Evolutionary conservation across 1,284 basidiomycete genomes (phyloP).

Genomic region (Polyporus tsugae): DNA sequence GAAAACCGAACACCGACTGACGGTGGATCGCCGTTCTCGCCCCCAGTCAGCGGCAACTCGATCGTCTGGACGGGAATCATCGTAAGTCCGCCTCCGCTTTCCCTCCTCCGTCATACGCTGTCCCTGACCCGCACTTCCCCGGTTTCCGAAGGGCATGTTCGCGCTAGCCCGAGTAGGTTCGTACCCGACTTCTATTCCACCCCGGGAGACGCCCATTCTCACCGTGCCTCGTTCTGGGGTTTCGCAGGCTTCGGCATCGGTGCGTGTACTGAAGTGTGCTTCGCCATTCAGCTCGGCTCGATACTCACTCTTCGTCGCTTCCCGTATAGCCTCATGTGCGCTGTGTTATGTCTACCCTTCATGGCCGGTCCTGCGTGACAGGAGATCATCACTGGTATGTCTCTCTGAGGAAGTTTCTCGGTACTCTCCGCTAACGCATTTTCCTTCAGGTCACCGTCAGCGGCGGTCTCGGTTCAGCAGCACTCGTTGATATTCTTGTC

Average conservation of each 20-base stretch:
- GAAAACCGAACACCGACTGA: background rate
- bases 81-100: constrained; percentile 15
- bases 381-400: constrained; percentile 23
- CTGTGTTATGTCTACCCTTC: constrained; percentile 28
- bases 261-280: background rate
- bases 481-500: constrained; percentile 31
- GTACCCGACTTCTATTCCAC: constrained; percentile 7
- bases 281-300: background rate
- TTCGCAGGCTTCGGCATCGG: constrained; percentile 30
- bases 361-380: constrained; percentile 22
- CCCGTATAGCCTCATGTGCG: constrained; percentile 20
- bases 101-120: no score
- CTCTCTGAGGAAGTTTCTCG: background rate
- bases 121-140: background rate
- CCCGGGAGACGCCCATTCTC: background rate
- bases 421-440: background rate
- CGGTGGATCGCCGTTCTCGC: background rate
- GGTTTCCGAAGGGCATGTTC: constrained; percentile 26
- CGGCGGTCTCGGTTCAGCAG: constrained; percentile 31
- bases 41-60: constrained; percentile 29
- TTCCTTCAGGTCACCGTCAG: constrained; percentile 27
- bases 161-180: constrained; percentile 28
- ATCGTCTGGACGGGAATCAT: constrained; percentile 25
- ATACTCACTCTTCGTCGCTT: background rate
- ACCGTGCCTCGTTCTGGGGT: background rate